phyloP scores from a whole-genome alignment of 2,329 filamentous ascomycete species.

The Ophiocordyceps robertsii region DNA sequence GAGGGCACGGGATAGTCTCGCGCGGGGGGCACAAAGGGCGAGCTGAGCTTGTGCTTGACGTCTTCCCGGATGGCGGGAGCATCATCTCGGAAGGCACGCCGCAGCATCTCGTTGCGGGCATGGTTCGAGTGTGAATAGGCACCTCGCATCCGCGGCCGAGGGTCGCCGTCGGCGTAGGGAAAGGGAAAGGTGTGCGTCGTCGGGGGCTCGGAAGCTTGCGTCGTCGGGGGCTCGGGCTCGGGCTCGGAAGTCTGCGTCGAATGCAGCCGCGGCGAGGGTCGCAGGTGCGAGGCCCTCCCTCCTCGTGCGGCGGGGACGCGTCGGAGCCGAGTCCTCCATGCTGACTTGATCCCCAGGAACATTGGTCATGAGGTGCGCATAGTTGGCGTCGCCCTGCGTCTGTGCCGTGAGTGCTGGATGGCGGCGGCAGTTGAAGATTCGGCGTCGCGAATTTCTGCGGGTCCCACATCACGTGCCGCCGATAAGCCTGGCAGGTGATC shows the following conservation, averaged over 20 bases:
- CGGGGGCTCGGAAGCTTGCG: too few species aligned
- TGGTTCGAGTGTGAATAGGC: constrained; percentile 3
- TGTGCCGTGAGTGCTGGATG: too few species aligned
- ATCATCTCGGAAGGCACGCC: constrained; percentile 14
- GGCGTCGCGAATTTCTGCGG: too few species aligned
- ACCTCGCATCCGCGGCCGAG: not conserved
- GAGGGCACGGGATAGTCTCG: constrained; percentile 13
- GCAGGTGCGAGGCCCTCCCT: not conserved
- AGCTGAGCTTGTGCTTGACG: constrained; percentile 9
- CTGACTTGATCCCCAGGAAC: constrained; percentile 29
- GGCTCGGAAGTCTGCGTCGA: not conserved
- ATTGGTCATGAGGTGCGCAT: constrained; percentile 30
- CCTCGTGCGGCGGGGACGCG: not conserved
- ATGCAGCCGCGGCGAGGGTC: not conserved
- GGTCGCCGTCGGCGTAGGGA: too few species aligned
- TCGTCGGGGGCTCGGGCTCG: too few species aligned
- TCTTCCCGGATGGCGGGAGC: constrained; percentile 7
- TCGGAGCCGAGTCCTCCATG: constrained; percentile 23
- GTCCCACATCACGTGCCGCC: too few species aligned
- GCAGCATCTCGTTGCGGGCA: constrained; percentile 14
- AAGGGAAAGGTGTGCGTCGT: too few species aligned
- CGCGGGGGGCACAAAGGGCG: constrained; percentile 14
- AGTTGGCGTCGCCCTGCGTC: not conserved
- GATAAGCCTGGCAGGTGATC: too few species aligned
- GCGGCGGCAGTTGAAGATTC: too few species aligned